Percentiles rank a stretch among this genome's conserved stretches.
Conservation (phyloP, 305 asterid species). For the Fraxinus xanthoxyloides region DNA sequence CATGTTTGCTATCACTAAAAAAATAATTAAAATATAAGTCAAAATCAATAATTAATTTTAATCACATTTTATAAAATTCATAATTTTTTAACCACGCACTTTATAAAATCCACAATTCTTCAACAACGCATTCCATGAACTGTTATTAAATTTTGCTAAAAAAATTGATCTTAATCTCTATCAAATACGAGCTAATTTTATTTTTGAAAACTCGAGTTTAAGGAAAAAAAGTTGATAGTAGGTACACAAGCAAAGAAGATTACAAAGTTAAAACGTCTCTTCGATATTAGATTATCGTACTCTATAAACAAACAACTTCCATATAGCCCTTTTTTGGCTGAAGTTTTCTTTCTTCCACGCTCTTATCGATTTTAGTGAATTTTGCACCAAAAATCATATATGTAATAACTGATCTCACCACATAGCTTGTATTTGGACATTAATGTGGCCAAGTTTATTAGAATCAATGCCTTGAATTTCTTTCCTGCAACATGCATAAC, state of each 20-base stretch:
- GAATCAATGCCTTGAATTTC: not conserved
- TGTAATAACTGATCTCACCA: not conserved
- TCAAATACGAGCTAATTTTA: not conserved
- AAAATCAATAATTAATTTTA: too few relatives aligned
- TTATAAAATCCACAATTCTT: too few relatives aligned
- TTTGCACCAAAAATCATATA: not conserved
- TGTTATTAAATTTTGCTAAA: too few relatives aligned
- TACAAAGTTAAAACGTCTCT: not conserved
- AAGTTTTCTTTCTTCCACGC: not conserved
- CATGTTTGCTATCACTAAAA: too few relatives aligned
- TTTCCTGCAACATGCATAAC: too few relatives aligned
- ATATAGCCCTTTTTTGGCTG: not conserved
- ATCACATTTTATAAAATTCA: too few relatives aligned
- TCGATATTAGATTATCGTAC: not conserved
- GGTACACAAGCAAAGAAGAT: not conserved
- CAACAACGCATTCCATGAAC: too few relatives aligned
- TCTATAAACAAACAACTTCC: not conserved
- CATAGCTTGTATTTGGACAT: slow-evolving; percentile 11
- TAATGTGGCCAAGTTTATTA: not conserved
- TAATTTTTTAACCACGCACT: too few relatives aligned
- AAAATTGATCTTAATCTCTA: not conserved
- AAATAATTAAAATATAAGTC: too few relatives aligned
- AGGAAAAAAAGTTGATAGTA: not conserved
- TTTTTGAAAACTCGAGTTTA: not conserved
- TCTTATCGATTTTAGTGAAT: not conserved